A percentile compares a stretch with the other conserved stretches of the same genome.
Conservation (phyloP, 2,329 filamentous ascomycete species). For the Ceratocystis diversiconidia region DNA sequence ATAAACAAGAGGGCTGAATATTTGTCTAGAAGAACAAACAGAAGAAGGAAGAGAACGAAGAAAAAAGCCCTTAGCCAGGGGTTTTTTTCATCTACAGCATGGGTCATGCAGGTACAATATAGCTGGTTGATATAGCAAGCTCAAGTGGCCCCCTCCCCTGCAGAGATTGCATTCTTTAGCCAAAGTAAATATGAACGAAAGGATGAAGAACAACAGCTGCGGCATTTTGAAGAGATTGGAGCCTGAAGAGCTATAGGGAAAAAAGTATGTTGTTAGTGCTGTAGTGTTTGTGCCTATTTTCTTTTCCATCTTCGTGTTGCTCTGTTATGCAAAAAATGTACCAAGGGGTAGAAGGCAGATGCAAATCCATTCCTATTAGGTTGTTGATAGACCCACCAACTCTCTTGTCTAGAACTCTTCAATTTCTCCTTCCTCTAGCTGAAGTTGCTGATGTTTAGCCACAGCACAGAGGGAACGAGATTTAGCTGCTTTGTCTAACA, state of each 20-base stretch:
- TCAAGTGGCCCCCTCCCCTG: not conserved
- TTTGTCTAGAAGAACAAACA: constrained; percentile 1
- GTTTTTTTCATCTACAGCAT: not conserved
- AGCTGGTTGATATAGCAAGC: not conserved
- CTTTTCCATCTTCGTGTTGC: too few species aligned
- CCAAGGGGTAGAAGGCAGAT: too few species aligned
- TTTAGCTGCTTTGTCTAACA: not conserved
- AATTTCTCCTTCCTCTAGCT: not conserved
- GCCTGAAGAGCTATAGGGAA: not conserved
- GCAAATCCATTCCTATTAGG: too few species aligned
- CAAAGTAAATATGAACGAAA: not conserved
- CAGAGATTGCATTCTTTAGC: not conserved
- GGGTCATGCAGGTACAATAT: constrained; percentile 10
- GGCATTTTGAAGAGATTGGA: not conserved
- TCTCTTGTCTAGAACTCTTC: too few species aligned
- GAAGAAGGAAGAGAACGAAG: constrained; percentile 3
- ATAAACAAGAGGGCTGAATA: not conserved
- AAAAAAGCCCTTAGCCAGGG: not conserved
- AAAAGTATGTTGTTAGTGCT: not conserved
- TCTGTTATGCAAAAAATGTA: too few species aligned
- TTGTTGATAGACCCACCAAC: too few species aligned
- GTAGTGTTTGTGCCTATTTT: not conserved
- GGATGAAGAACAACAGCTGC: not conserved
- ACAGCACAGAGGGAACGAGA: not conserved
- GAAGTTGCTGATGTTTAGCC: not conserved